Base-by-base conservation (phyloP, 2,329 filamentous ascomycete genomes). In the Cyclaneusma minus region DNA sequence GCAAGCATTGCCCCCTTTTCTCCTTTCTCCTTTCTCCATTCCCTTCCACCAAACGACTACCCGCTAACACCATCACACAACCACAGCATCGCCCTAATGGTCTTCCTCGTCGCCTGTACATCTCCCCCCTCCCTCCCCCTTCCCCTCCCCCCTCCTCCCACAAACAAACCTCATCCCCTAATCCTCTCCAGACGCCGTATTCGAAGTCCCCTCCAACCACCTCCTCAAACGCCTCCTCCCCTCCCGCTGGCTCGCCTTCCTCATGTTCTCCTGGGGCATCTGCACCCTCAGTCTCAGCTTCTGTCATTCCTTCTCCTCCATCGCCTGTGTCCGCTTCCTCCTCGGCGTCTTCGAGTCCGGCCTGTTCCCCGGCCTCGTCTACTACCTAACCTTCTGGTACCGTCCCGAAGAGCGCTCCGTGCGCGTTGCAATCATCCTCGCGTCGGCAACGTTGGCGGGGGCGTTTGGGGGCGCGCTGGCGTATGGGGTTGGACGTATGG, bases 341-440 rank as follows among this genome's bases (percentile, higher is more conserved):
- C 45, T 64, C 0, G 61, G 60, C 4, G 52, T 57, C n/a, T 54
- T 59, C 32, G 61, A 64, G 39, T 56, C 55, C 12, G 58, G 57
- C n/a, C 24, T 44, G 0, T 44, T 61, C 13, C 59, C 59, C 21
- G 43, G 43, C 5, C 22, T 47, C 6, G 42, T 45, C 3, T 47
- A 47, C 24, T 44, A 45, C 22, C 29, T 47, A 6, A 45, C 42
- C 2, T 47, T 47, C 28, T 47, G 43, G 43, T 47, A 47, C 22
- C 34, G 37, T 6, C 40, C 35, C 1, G 35, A 41, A 9, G 42
- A 47, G 21, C 34, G 43, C 0, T 42, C 39, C 1, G 41, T 47
- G 11, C 38, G 43, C 7, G 38, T 47, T 7, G 43, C 43, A 4
- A 39, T 47, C 10, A 38, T 47, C 7, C 31, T 45, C 2, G 43